Evolutionary conservation across 2,329 filamentous ascomycete species (phyloP).

Genomic region (Coleophoma crateriformis): DNA sequence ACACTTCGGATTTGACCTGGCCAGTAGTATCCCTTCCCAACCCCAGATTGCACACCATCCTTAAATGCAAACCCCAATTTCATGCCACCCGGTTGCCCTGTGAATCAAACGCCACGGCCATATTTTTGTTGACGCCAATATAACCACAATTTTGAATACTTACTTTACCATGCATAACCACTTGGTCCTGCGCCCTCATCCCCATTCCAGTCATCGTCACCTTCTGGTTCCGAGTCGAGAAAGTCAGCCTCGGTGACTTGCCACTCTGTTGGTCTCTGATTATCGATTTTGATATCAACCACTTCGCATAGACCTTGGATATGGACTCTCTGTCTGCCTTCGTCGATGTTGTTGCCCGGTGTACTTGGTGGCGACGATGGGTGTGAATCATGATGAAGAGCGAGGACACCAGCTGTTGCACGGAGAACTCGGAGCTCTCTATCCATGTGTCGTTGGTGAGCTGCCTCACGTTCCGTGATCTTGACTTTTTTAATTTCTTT

Average conservation of each 20-base stretch:
- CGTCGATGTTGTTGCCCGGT: slow-evolving; percentile 5
- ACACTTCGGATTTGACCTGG: too few species aligned
- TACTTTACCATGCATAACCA: neutral
- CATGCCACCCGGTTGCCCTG: too few species aligned
- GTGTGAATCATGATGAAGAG: slow-evolving; percentile 1
- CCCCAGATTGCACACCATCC: too few species aligned
- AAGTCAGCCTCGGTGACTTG: slow-evolving; percentile 71
- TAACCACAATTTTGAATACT: too few species aligned
- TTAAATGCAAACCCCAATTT: too few species aligned
- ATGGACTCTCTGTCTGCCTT: slow-evolving; percentile 30
- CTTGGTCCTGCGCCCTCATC: slow-evolving; percentile 5
- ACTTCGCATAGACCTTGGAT: slow-evolving; percentile 66
- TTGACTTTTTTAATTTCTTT: neutral
- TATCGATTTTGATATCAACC: slow-evolving; percentile 70
- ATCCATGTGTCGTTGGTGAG: slow-evolving; percentile 5
- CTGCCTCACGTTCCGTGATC: slow-evolving; percentile 1
- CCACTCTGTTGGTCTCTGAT: slow-evolving; percentile 64
- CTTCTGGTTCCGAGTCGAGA: slow-evolving; percentile 50
- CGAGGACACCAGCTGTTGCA: slow-evolving; percentile 20
- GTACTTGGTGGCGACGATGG: slow-evolving; percentile 9
- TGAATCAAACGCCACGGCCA: too few species aligned
- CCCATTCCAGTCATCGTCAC: slow-evolving; percentile 45
- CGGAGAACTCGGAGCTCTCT: slow-evolving; percentile 21
- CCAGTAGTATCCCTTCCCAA: too few species aligned
- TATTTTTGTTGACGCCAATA: too few species aligned